A percentile compares a stretch with the other conserved stretches of the same genome.
These are phyloP conservation scores for Oenanthe javanica DNA, from an alignment of 140 eudicot species.

Conservation along the genomic window DNA sequence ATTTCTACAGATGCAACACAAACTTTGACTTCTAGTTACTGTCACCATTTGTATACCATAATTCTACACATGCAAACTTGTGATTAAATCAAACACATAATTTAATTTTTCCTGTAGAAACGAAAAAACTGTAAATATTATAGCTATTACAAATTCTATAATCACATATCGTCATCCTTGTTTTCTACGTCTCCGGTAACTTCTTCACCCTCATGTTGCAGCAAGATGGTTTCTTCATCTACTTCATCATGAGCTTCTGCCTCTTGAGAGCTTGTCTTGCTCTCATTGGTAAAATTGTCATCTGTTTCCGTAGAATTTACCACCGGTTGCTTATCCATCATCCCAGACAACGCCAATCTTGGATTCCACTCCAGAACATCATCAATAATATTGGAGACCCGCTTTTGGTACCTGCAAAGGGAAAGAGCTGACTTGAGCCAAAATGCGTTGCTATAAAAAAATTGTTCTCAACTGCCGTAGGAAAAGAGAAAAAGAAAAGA, in stretches of 20 bases:
- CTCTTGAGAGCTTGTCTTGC: constrained; percentile 15
- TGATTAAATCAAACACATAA: constrained; percentile 10
- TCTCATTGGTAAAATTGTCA: constrained; percentile 31
- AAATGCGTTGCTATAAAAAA: background rate
- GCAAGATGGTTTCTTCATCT: constrained; percentile 20
- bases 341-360: constrained; percentile 84
- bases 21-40: background rate
- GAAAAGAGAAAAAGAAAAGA: background rate
- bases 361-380: constrained; percentile 99
- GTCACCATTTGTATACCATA: constrained; percentile 11
- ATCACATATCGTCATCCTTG: constrained; percentile 16
- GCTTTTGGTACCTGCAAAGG: constrained; percentile 74
- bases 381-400: constrained; percentile 92
- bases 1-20: background rate
- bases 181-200: constrained; percentile 33
- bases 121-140: background rate
- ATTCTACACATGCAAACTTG: constrained; percentile 12
- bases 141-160: constrained; percentile 7
- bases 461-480: background rate
- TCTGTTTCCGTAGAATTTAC: constrained; percentile 51
- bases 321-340: constrained; percentile 79
- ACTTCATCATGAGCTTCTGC: constrained; percentile 17
- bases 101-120: background rate
- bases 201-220: constrained; percentile 29
- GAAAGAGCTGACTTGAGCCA: background rate